These are phyloP conservation scores for Ceratocystis ficicola DNA, from an alignment of 2,329 filamentous ascomycete genomes.

Conservation along the genomic window DNA sequence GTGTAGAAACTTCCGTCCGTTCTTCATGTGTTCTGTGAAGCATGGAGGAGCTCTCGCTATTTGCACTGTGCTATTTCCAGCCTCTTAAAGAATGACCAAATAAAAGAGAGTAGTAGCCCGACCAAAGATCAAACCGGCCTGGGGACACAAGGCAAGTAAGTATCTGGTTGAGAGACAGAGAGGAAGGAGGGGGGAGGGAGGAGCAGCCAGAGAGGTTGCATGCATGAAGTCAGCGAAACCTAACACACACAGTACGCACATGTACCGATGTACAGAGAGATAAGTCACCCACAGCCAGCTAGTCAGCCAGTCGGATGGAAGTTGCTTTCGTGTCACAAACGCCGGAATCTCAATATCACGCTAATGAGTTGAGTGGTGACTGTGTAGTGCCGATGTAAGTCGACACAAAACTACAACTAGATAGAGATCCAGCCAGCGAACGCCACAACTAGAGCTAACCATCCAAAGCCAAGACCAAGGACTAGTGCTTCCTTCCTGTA, in stretches of 20 bases:
- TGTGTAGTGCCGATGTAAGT: neutral
- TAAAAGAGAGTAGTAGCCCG: too few species aligned
- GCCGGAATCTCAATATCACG: neutral
- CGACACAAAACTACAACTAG: neutral
- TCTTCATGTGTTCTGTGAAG: neutral
- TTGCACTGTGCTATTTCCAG: too few species aligned
- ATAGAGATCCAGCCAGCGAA: neutral
- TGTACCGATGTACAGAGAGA: neutral
- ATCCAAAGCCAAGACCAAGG: neutral
- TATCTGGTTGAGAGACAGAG: too few species aligned
- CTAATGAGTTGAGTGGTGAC: neutral
- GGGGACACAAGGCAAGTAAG: too few species aligned
- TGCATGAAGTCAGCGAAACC: slow-evolving; percentile 10
- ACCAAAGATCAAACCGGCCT: neutral
- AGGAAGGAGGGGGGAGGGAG: too few species aligned
- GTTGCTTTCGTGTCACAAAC: neutral
- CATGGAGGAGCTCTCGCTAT: neutral
- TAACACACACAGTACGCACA: neutral
- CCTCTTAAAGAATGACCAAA: too few species aligned
- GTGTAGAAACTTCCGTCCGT: neutral
- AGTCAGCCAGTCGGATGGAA: neutral
- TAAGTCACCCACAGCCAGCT: neutral
- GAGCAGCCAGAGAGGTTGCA: neutral
- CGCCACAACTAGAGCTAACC: too few species aligned
- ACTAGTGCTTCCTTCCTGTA: slow-evolving; percentile 6